Evolutionary conservation across 495 filamentous ascomycete species (phyloP).

Genomic region (Pseudotulostoma volvatum): DNA sequence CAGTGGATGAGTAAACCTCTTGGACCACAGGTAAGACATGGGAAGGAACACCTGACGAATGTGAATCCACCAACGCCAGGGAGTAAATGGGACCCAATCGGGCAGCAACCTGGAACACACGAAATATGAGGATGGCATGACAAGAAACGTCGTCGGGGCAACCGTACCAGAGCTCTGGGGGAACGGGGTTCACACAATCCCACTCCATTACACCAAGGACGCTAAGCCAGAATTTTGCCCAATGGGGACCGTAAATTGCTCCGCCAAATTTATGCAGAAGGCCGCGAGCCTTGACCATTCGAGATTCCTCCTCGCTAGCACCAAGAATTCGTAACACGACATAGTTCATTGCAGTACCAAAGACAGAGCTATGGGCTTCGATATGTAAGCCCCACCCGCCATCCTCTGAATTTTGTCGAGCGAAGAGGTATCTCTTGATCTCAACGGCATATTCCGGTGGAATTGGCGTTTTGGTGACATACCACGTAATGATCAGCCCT

Average conservation of each 20-base stretch:
- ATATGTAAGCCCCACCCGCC: constrained; percentile 96
- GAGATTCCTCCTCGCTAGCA: constrained; percentile 67
- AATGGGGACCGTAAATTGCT: constrained; percentile 72
- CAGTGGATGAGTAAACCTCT: constrained; percentile 52
- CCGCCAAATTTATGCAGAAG: constrained; percentile 77
- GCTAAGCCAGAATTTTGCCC: constrained; percentile 87
- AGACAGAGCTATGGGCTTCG: constrained; percentile 82
- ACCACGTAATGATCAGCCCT: constrained; percentile 72
- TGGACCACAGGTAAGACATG: constrained; percentile 81
- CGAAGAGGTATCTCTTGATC: constrained; percentile 87
- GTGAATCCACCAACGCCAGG: constrained; percentile 98
- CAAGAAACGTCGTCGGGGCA: background rate
- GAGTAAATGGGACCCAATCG: constrained; percentile 86
- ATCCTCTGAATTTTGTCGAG: constrained; percentile 70
- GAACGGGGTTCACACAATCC: constrained; percentile 87
- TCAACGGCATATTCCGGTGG: constrained; percentile 67
- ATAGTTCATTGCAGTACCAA: constrained; percentile 86
- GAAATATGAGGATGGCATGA: constrained; percentile 2
- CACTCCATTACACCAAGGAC: constrained; percentile 71
- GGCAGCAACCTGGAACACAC: constrained; percentile 48
- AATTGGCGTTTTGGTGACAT: constrained; percentile 79
- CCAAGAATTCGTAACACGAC: constrained; percentile 72
- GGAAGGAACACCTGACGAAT: constrained; percentile 85
- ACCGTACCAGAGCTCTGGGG: constrained; percentile 71
- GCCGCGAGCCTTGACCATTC: constrained; percentile 73